Percentiles rank a stretch among this genome's conserved stretches.
These are phyloP conservation scores for Dimocarpus longan DNA, from an alignment of 345 rosid genomes.

Conservation along the genomic window DNA sequence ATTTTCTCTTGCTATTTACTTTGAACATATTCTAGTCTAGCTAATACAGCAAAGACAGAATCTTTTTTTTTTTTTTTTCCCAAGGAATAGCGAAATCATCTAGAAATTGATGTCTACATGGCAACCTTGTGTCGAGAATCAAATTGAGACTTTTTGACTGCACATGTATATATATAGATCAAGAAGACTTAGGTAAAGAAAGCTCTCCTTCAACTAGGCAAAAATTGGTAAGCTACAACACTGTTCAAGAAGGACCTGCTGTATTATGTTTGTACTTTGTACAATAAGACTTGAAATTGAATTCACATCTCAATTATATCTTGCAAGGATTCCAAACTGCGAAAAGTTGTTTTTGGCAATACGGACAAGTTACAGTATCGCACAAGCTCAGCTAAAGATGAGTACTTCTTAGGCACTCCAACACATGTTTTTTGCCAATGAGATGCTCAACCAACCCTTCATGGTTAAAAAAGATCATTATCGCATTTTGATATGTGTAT, in stretches of 20 bases:
- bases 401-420: constrained; percentile 45
- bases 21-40: background rate
- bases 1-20: background rate
- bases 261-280: background rate
- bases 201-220: background rate
- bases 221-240: background rate
- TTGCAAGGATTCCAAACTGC: background rate
- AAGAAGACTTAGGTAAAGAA: background rate
- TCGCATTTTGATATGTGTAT: background rate
- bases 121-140: background rate
- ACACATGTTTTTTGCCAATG: constrained; percentile 56
- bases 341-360: background rate
- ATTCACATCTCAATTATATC: background rate
- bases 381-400: background rate
- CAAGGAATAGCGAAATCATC: background rate
- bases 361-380: background rate
- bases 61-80: background rate
- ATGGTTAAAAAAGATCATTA: background rate
- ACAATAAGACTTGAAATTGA: background rate
- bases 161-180: too few species aligned
- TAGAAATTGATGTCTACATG: background rate
- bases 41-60: background rate
- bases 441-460: constrained; percentile 80
- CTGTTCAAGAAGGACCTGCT: background rate
- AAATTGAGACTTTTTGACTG: background rate